Evolutionary conservation across 2,329 filamentous ascomycete species (phyloP).

Genomic region (Aureobasidium sp.): DNA sequence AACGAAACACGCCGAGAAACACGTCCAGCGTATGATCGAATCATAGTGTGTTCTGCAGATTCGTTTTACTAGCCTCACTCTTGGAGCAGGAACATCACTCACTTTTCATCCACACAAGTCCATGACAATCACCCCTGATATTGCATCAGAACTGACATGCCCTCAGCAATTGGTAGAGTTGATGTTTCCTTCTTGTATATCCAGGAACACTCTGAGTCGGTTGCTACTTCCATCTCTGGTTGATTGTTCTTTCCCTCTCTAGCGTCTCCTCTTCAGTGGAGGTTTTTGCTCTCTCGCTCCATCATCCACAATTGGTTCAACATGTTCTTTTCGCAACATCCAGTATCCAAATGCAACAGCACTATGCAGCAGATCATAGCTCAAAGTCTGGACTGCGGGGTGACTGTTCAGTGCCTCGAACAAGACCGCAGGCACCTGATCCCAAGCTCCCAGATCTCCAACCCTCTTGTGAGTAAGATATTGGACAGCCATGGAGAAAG

Average conservation of each 20-base stretch:
- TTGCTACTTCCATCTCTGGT: not conserved
- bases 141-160: not conserved
- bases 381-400: constrained; percentile 27
- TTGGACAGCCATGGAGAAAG: not conserved
- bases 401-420: constrained; percentile 22
- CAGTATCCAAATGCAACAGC: constrained; percentile 8
- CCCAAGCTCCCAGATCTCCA: not conserved
- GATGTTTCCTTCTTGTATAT: not conserved
- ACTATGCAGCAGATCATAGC: constrained; percentile 25
- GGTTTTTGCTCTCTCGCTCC: not conserved
- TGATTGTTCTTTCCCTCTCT: not conserved
- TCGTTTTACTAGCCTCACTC: not conserved
- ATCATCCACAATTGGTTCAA: not conserved
- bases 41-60: not conserved
- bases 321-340: not conserved
- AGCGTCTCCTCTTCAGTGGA: not conserved
- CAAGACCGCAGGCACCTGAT: constrained; percentile 15
- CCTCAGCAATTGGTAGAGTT: not conserved
- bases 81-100: not conserved
- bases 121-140: not conserved
- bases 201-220: not conserved
- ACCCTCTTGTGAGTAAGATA: not conserved
- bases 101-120: not conserved
- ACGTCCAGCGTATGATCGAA: not conserved
- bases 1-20: not conserved